Percentiles rank a stretch among this genome's conserved stretches.
Evolutionary conservation across 345 rosid genomes (phyloP).

Genomic region (Adansonia digitata): DNA sequence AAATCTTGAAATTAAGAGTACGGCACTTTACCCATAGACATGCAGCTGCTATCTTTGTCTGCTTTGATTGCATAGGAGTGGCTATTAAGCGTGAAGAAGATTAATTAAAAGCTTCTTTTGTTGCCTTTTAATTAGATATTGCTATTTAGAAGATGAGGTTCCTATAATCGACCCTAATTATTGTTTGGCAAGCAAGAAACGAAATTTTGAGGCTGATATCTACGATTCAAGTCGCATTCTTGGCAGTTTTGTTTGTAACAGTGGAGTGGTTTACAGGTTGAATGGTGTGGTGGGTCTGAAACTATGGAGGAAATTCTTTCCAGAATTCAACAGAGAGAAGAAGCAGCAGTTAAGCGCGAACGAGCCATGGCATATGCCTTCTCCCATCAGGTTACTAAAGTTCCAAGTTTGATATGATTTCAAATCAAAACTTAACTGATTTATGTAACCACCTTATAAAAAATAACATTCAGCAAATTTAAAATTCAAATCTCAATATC

Average conservation of each 20-base stretch:
- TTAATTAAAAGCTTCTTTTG: no score
- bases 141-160: no score
- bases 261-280: slow-evolving; percentile 35
- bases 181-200: neutral
- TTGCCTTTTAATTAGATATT: no score
- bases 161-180: neutral
- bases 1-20: no score
- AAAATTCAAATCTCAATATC: no score
- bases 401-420: no score
- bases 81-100: neutral
- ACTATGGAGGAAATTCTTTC: slow-evolving; percentile 79
- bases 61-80: neutral
- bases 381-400: slow-evolving; percentile 84
- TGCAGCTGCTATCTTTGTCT: neutral
- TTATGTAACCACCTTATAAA: neutral
- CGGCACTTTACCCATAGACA: no score
- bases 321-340: slow-evolving; percentile 75
- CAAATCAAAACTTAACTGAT: neutral
- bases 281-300: slow-evolving; percentile 74
- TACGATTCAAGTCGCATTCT: neutral
- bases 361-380: slow-evolving; percentile 91
- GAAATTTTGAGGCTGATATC: neutral
- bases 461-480: neutral
- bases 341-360: slow-evolving; percentile 76
- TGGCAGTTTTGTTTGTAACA: neutral